Conservation (phyloP, 345 rosid genomes). For the Citrus australasica region DNA sequence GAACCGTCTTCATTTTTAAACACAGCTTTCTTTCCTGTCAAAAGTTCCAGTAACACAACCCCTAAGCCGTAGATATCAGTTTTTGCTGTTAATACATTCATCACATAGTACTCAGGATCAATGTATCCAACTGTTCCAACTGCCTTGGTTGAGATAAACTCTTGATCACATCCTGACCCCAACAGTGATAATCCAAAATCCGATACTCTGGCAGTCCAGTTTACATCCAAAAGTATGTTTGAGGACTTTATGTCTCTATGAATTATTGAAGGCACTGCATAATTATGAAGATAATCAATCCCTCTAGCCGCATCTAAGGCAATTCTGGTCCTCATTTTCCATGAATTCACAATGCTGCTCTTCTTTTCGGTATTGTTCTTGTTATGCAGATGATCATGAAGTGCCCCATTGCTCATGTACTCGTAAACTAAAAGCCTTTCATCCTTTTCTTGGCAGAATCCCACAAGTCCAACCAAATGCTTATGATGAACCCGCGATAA, state of each 20-base stretch:
- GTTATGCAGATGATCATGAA: conserved; percentile 52
- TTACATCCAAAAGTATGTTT: conserved; percentile 48
- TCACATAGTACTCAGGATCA: conserved; percentile 64
- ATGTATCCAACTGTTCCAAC: conserved; percentile 69
- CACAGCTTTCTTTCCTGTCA: conserved; percentile 57
- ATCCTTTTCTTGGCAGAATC: conserved; percentile 56
- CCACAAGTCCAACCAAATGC: conserved; percentile 53
- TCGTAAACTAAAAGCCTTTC: conserved; percentile 62
- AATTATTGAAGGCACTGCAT: conserved; percentile 62
- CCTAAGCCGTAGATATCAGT: conserved; percentile 67
- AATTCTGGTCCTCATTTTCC: conserved; percentile 62
- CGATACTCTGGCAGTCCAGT: conserved; percentile 58
- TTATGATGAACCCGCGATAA: conserved; percentile 57
- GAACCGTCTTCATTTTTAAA: conserved; percentile 32
- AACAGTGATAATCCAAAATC: conserved; percentile 60
- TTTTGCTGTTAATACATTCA: conserved; percentile 43
- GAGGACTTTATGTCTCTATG: conserved; percentile 78
- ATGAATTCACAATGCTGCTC: conserved; percentile 40
- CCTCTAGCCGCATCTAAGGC: conserved; percentile 63
- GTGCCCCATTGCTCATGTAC: conserved; percentile 59
- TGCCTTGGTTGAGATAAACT: conserved; percentile 37
- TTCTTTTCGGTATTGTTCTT: conserved; percentile 16
- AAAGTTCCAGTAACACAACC: conserved; percentile 54
- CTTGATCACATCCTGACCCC: conserved; percentile 44
- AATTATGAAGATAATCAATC: conserved; percentile 59